phyloP scores from a whole-genome alignment of 495 filamentous ascomycete genomes.

The Hypoxylon crocopeplum region DNA sequence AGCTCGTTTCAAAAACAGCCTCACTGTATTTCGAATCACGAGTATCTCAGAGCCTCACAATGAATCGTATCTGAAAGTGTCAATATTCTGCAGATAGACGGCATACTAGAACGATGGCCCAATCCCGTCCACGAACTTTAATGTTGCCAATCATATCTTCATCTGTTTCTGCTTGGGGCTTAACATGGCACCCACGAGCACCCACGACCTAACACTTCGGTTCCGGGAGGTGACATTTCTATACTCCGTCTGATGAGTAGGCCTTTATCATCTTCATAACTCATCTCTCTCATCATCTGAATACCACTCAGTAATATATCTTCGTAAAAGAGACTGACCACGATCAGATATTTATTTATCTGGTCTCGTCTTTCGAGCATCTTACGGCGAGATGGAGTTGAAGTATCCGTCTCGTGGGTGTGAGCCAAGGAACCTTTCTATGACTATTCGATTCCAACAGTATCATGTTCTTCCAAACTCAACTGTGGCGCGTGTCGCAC shows the following conservation, averaged over 20 bases:
- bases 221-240: background rate
- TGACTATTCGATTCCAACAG: constrained; percentile 22
- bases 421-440: constrained; percentile 7
- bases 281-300: no score
- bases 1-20: constrained; percentile 9
- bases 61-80: background rate
- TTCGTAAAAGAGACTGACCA: no score
- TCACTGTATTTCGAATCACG: background rate
- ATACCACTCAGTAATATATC: no score
- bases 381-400: no score
- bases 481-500: constrained; percentile 11
- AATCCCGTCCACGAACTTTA: constrained; percentile 13
- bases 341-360: no score
- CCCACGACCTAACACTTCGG: background rate
- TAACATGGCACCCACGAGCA: background rate
- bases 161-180: background rate
- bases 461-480: constrained; percentile 12
- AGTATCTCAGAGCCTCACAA: background rate
- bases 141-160: constrained; percentile 20
- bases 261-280: background rate
- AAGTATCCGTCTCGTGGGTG: no score
- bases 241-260: background rate
- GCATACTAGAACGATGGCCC: background rate
- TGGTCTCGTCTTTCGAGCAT: no score
- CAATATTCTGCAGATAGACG: background rate